Evolutionary conservation across 352 stramenopile species (phyloP), one percentile per base, ranked within the genome.

Genomic region (Phytophthora cryptogea): DNA sequence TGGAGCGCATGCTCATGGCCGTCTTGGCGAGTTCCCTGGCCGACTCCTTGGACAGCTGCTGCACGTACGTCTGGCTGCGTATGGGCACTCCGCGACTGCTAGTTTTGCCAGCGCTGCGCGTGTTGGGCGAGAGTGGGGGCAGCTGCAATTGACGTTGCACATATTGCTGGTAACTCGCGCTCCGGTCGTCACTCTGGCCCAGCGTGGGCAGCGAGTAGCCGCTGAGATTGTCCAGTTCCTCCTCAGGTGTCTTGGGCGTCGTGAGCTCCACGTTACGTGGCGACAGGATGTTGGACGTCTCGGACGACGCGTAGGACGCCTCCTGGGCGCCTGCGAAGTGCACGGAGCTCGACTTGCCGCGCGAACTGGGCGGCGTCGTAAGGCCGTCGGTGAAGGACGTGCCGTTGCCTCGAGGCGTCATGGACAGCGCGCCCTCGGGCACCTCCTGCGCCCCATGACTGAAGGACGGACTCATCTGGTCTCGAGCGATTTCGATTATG

Each of bases 1-100:
- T 78, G 14, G 85, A 87, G 54, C 85, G 85, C 58, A 80, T 68
- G 47, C 63, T 78, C 10, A 92, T 54, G 47, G 84, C 80, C 41
- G 81, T 86, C 63, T 88, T 88, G 47, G 85, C 85, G 13, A 91
- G 64, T 54, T 94, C 85, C 31, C 78, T 66, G 2, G 75, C 76
- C 9, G 80, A 82, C 40, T 87, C 84, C 27, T 66, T 69, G 47
- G 70, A 58, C 23, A 88, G 32, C 36, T 79, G 66, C 53, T 76
- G 71, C 41, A 77, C 63, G 44, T 64, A 72, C 26, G 70, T 80
- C 17, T 70, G 68, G 23, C 64, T 77, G 46, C 60, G 71, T 23
- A 57, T 66, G 13, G 50, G 43, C 7, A 43, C 36, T 1, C 50
- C 40, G 8, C 50, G 52, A 49, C 66, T 64, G 35, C 60, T 28